phyloP scores from a whole-genome alignment of 768 basidiomycete species.

The Suillus luteus region DNA sequence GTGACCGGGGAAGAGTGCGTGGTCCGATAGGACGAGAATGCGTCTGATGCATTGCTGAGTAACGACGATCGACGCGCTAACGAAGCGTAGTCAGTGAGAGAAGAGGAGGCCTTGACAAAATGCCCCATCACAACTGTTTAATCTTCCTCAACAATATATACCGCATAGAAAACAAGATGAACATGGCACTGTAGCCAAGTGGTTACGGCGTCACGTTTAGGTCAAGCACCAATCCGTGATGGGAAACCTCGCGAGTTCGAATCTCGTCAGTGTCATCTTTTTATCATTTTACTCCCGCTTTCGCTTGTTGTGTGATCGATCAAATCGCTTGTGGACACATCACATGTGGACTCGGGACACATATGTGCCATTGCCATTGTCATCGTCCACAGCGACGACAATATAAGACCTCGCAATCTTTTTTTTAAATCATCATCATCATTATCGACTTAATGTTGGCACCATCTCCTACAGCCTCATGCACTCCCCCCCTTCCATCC shows the following conservation, averaged over 20 bases:
- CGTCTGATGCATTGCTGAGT: conserved; percentile 26
- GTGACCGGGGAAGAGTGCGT: conserved; percentile 42
- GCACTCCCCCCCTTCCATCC: conserved; percentile 26
- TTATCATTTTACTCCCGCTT: conserved; percentile 18
- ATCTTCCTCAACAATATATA: not conserved
- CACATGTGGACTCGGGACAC: not conserved
- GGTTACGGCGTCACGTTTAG: conserved; percentile 64
- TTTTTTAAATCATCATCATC: not conserved
- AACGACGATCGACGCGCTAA: conserved; percentile 20
- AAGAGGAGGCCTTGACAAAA: not conserved
- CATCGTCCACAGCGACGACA: conserved; percentile 11
- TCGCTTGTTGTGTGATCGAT: conserved; percentile 1
- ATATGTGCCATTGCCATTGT: conserved; percentile 3
- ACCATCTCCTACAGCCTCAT: conserved; percentile 15
- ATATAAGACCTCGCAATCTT: not conserved
- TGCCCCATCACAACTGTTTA: not conserved
- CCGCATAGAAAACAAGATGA: accelerated
- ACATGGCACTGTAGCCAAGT: conserved; percentile 57
- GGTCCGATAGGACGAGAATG: conserved; percentile 54
- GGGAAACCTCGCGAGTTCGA: conserved; percentile 63
- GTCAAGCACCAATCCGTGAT: conserved; percentile 47
- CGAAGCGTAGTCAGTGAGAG: conserved; percentile 10
- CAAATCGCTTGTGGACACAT: conserved; percentile 14
- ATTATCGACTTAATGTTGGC: not conserved
- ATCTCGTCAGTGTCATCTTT: conserved; percentile 58